Base-by-base conservation (phyloP, 345 rosid genomes). In the Dipteronia dyeriana region DNA sequence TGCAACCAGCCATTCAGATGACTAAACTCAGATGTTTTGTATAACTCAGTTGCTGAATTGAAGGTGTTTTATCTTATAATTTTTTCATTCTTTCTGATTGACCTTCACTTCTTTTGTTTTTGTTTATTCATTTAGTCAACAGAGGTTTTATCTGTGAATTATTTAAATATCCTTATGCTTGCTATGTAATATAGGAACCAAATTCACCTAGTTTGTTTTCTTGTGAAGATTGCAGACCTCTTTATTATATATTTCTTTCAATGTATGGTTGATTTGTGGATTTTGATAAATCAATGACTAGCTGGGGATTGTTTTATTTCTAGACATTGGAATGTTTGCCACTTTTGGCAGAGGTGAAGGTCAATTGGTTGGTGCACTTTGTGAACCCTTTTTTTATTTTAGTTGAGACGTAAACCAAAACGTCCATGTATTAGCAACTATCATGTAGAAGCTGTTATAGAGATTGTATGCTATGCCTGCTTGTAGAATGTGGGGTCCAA, bases 391-490 rank as follows among this genome's bases (percentile, higher is more conserved):
- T 14, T 41, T 41, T 68, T 13, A 1, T 43, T 68, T 68, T 17
- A 20, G 56, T 68, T 68, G 29, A 68, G 22, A 29, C 22, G 56
- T 9, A 43, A 0, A 45, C n/a, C 25, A 16, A 68, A 68, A 68
- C 12, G 54, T 41, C 10, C 22, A 43, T 45, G 49, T 9, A 45
- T 13, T 45, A 68, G 53, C 70, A 13, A 12, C 12, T 31, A 3
- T 43, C 10, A 22, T 43, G 31, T 43, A 68, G 56, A 68, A 68
- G 45, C 70, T 67, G 43, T 9, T 38, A 39, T 19, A 22, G 53
- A n/a, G 51, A 39, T 66, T 66, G 39, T 66, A 41, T 67, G 53
- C 53, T n/a, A n/a, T n/a, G n/a, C n/a, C 31, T 19, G n/a, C 61
- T 70, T 16, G 16, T 51, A 51, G 41, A 70, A 70, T 26, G 25